Evolutionary conservation across 441 rosid species (phyloP).

Genomic region (Populus hybrid): DNA sequence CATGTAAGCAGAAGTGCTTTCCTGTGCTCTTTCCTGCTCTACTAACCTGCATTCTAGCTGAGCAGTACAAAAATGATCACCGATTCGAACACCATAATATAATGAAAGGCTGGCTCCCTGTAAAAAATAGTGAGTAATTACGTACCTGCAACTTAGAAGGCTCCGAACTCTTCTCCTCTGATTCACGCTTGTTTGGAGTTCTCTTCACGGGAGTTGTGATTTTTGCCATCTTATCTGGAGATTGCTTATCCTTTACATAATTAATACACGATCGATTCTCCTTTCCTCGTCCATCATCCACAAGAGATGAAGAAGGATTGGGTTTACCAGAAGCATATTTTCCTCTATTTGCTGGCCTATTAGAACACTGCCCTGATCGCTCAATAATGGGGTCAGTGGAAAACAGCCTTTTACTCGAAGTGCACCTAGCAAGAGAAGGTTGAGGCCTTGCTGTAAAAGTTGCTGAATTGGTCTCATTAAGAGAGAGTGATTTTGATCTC

Average conservation of each 20-base stretch:
- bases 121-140: neutral
- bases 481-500: constrained; percentile 67
- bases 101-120: neutral
- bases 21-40: constrained; percentile 53
- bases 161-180: constrained; percentile 23
- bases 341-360: constrained; percentile 39
- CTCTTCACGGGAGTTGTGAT: constrained; percentile 54
- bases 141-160: constrained; percentile 36
- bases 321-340: constrained; percentile 42
- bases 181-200: constrained; percentile 36
- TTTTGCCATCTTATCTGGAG: constrained; percentile 49
- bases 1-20: constrained; percentile 38
- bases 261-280: constrained; percentile 55
- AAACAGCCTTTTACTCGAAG: constrained; percentile 56
- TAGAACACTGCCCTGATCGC: constrained; percentile 25
- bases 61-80: constrained; percentile 12
- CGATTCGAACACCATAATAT: constrained; percentile 5
- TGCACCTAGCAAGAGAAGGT: constrained; percentile 53
- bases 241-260: constrained; percentile 56
- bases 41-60: constrained; percentile 62
- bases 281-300: constrained; percentile 60
- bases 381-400: constrained; percentile 38
- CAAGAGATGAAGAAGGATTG: constrained; percentile 26
- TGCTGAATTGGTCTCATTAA: constrained; percentile 48
- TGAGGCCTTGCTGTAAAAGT: constrained; percentile 43